Conservation (phyloP, 768 basidiomycete genomes). For the Daedaleopsis sinensis region DNA sequence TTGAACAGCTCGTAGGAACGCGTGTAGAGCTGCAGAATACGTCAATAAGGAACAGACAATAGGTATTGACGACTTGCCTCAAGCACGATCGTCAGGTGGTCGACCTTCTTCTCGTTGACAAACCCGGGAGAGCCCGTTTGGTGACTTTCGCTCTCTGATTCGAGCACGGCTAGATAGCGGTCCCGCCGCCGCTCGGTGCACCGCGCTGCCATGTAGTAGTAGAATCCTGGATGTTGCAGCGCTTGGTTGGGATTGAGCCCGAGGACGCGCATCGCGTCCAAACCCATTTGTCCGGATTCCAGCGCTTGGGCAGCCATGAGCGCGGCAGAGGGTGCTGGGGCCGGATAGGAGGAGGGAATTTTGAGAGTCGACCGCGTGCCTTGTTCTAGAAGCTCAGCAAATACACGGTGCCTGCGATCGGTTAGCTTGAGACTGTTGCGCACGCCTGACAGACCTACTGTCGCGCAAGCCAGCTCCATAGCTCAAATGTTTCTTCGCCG, state of each 20-base stretch:
- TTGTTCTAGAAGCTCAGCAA: slow-evolving; percentile 90
- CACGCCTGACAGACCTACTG: slow-evolving; percentile 57
- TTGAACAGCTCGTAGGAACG: slow-evolving; percentile 95
- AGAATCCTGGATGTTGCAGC: slow-evolving; percentile 90
- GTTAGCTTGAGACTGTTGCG: no score
- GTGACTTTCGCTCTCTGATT: slow-evolving; percentile 43
- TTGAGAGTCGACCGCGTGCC: slow-evolving; percentile 65
- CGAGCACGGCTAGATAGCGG: slow-evolving; percentile 62
- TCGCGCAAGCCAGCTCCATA: slow-evolving; percentile 95
- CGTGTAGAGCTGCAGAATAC: slow-evolving; percentile 71
- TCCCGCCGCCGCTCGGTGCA: slow-evolving; percentile 80
- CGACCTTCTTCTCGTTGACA: slow-evolving; percentile 89
- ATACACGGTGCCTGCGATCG: slow-evolving; percentile 70
- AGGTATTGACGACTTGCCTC: slow-evolving; percentile 55
- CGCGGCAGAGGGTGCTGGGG: slow-evolving; percentile 31
- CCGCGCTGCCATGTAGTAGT: slow-evolving; percentile 86
- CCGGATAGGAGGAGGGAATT: slow-evolving; percentile 62
- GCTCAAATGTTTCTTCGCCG: slow-evolving; percentile 95
- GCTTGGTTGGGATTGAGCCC: slow-evolving; percentile 82
- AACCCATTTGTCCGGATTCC: slow-evolving; percentile 44
- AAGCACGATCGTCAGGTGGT: slow-evolving; percentile 79
- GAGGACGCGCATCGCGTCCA: slow-evolving; percentile 61
- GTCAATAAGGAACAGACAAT: not conserved
- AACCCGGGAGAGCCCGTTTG: slow-evolving; percentile 64
- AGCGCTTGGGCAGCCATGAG: slow-evolving; percentile 27